Percentiles rank a stretch among this genome's conserved stretches.
Conservation (phyloP, 2,329 filamentous ascomycete genomes). For the Pseudogymnoascus sp. region DNA sequence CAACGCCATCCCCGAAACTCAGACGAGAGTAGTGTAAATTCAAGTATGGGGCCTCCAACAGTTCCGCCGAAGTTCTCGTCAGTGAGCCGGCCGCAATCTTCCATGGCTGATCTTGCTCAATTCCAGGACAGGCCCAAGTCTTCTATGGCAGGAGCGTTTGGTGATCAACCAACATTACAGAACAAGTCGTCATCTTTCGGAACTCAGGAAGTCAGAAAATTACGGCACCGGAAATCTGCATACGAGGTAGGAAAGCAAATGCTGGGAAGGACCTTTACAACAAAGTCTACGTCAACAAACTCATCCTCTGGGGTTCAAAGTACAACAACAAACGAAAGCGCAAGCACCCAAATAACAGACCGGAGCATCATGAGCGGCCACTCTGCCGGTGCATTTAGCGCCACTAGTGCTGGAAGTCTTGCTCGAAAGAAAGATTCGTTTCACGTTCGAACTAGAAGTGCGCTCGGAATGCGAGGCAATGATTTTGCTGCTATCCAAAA, state of each 20-base stretch:
- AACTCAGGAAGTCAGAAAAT: constrained; percentile 26
- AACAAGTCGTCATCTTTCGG: not conserved
- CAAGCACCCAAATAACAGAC: constrained; percentile 68
- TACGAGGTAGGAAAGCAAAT: constrained; percentile 65
- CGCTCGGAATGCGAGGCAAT: constrained; percentile 50
- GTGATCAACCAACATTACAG: constrained; percentile 27
- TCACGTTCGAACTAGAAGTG: constrained; percentile 52
- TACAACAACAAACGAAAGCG: constrained; percentile 53
- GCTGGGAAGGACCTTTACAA: constrained; percentile 74
- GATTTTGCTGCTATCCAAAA: constrained; percentile 21
- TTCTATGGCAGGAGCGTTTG: constrained; percentile 39
- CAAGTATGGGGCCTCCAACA: constrained; percentile 16
- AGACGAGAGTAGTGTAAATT: constrained; percentile 6
- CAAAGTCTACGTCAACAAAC: constrained; percentile 75
- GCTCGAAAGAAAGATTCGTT: constrained; percentile 57
- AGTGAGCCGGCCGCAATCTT: constrained; percentile 7
- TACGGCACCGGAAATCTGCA: constrained; percentile 63
- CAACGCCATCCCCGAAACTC: constrained; percentile 20
- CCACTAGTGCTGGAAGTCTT: constrained; percentile 89
- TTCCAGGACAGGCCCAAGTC: constrained; percentile 49
- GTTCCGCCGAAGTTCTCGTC: constrained; percentile 36
- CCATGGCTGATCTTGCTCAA: constrained; percentile 24
- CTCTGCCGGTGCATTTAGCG: constrained; percentile 85
- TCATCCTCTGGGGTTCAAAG: constrained; percentile 67
- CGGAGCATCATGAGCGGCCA: constrained; percentile 88